phyloP scores from a whole-genome alignment of 2,329 filamentous ascomycete genomes.

The Cordyceps cicadae region DNA sequence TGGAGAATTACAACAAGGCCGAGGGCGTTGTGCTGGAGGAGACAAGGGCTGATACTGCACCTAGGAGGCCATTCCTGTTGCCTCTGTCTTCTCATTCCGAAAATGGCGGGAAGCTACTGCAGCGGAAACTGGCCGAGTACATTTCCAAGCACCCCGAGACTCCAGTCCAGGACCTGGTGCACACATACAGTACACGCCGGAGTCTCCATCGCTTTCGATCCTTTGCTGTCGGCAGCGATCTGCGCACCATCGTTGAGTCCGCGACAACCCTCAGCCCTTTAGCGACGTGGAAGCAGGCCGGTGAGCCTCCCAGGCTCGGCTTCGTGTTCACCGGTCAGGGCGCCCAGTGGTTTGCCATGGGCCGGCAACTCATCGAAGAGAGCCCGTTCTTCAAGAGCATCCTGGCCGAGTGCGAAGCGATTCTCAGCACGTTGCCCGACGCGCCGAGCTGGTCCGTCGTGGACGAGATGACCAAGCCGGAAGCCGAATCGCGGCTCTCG shows the following conservation, averaged over 20 bases:
- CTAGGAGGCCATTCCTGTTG: background rate
- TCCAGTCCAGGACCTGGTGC: slow-evolving; percentile 9
- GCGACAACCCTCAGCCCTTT: slow-evolving; percentile 9
- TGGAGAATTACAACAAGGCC: slow-evolving; percentile 20
- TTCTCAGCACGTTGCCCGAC: slow-evolving; percentile 14
- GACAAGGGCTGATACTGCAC: too few species aligned
- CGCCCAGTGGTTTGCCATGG: slow-evolving; percentile 23
- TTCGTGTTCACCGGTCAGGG: slow-evolving; percentile 25
- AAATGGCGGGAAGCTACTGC: background rate
- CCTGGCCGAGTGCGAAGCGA: slow-evolving; percentile 17
- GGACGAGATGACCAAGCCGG: slow-evolving; percentile 16
- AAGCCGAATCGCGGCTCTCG: slow-evolving; percentile 10
- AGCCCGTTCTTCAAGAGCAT: background rate
- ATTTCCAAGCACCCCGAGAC: background rate
- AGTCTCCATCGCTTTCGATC: slow-evolving; percentile 12
- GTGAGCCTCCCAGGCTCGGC: background rate
- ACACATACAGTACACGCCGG: slow-evolving; percentile 11
- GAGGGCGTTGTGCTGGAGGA: slow-evolving; percentile 10
- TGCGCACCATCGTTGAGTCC: background rate
- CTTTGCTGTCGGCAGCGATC: background rate
- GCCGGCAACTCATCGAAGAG: slow-evolving; percentile 21
- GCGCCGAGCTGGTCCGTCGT: slow-evolving; percentile 19
- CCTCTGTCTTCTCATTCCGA: background rate
- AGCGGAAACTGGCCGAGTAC: background rate
- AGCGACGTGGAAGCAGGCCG: slow-evolving; percentile 13